Percentiles rank a stretch among this genome's conserved stretches.
Evolutionary conservation across 1,139 yeast genomes (phyloP).

Genomic region (Debaryomyces sp.): DNA sequence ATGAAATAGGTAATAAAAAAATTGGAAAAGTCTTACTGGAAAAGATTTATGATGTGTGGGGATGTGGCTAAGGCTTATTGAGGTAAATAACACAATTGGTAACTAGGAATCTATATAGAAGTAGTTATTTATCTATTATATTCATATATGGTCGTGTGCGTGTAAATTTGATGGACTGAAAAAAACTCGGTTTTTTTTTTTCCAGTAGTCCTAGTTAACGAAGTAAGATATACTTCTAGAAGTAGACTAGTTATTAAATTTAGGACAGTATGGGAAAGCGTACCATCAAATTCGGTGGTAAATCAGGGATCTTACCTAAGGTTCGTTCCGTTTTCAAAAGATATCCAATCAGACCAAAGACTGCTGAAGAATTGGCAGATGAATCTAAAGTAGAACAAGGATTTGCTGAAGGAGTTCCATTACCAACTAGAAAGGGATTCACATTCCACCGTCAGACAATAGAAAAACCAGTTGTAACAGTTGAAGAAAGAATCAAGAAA

Average conservation of each 20-base stretch:
- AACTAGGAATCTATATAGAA: constrained; percentile 4
- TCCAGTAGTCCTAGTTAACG: not conserved
- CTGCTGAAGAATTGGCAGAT: constrained; percentile 32
- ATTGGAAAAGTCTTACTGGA: constrained; percentile 63
- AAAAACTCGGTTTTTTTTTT: constrained; percentile 5
- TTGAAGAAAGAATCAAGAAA: constrained; percentile 55
- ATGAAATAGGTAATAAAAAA: constrained; percentile 62
- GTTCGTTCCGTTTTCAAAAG: constrained; percentile 71
- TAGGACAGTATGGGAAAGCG: constrained; percentile 48
- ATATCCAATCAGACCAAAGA: constrained; percentile 58
- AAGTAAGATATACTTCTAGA: not conserved
- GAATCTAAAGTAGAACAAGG: constrained; percentile 60
- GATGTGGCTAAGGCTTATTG: constrained; percentile 21
- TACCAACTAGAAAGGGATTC: constrained; percentile 65
- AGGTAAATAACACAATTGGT: not conserved
- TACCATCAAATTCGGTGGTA: constrained; percentile 57
- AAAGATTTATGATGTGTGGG: constrained; percentile 66
- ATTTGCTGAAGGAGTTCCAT: constrained; percentile 73
- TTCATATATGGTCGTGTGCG: constrained; percentile 5
- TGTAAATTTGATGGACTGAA: not conserved
- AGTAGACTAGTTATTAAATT: not conserved
- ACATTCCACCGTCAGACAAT: constrained; percentile 42
- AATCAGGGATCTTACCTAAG: constrained; percentile 81
- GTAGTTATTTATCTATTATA: not conserved
- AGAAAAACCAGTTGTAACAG: constrained; percentile 57